Percentiles rank a stretch among this genome's conserved stretches.
Evolutionary conservation across 2,329 filamentous ascomycete genomes (phyloP).

Genomic region (Sclerotinia nivalis): DNA sequence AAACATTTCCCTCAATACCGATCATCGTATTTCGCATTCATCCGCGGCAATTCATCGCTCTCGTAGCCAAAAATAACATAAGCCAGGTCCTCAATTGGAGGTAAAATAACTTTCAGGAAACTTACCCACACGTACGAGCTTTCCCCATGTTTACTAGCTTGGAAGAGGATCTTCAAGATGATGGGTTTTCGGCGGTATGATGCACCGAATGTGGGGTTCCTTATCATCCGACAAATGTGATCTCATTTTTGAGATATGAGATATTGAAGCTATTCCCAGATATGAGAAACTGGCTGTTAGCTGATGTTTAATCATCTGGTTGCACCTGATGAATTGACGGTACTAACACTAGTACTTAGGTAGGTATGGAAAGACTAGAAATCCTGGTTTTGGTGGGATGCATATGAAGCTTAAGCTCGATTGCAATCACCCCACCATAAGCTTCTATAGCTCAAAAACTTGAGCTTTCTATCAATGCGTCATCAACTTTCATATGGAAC

Average conservation of each 20-base stretch:
- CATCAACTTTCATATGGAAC: conserved; percentile 16
- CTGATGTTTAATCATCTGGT: too few species aligned
- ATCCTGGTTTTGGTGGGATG: neutral
- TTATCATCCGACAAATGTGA: neutral
- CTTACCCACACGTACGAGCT: neutral
- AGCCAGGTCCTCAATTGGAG: conserved; percentile 28
- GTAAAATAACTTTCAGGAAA: conserved; percentile 28
- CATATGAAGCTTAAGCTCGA: too few species aligned
- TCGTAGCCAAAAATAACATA: neutral
- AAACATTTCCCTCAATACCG: neutral
- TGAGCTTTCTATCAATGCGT: conserved; percentile 11
- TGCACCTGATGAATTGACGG: neutral
- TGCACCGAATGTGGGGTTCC: conserved; percentile 14
- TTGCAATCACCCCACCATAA: conserved; percentile 9
- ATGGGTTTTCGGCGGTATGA: conserved; percentile 15
- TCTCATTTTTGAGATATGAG: neutral
- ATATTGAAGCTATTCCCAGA: conserved; percentile 13
- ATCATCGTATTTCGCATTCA: neutral
- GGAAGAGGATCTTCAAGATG: conserved; percentile 20
- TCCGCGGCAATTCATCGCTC: neutral
- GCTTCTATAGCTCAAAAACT: conserved; percentile 1
- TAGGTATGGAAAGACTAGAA: neutral
- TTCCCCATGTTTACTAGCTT: conserved; percentile 19
- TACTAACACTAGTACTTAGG: neutral
- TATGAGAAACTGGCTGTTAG: neutral